Evolutionary conservation across 805 yeast species (phyloP).

Genomic region (Candida silvatica): DNA sequence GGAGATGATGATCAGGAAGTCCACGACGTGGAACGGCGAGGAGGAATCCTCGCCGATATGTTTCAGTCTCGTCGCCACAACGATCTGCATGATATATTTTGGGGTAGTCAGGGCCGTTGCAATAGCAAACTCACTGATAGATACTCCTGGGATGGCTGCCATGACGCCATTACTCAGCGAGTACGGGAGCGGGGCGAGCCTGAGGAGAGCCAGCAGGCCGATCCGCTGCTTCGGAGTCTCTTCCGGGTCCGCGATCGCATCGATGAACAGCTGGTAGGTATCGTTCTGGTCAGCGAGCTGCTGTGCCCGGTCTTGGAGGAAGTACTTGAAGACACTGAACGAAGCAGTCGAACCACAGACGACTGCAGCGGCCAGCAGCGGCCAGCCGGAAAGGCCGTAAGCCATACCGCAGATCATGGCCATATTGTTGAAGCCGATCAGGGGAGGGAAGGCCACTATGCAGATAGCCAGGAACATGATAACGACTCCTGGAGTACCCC

Average conservation of each 20-base stretch:
- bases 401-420: slow-evolving; percentile 68
- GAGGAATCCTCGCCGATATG: slow-evolving; percentile 66
- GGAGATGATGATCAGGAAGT: slow-evolving; percentile 49
- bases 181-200: slow-evolving; percentile 90
- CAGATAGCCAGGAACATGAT: slow-evolving; percentile 47
- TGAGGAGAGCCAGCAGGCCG: slow-evolving; percentile 56
- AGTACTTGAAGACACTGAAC: slow-evolving; percentile 56
- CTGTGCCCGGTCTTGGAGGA: slow-evolving; percentile 50
- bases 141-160: slow-evolving; percentile 76
- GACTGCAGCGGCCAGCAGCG: slow-evolving; percentile 59
- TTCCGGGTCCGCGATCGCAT: slow-evolving; percentile 52
- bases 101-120: slow-evolving; percentile 79
- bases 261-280: slow-evolving; percentile 64
- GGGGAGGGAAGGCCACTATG: slow-evolving; percentile 80
- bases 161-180: slow-evolving; percentile 89
- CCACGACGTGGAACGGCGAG: too few relatives aligned
- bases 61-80: slow-evolving; percentile 69
- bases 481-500: slow-evolving; percentile 20
- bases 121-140: slow-evolving; percentile 48
- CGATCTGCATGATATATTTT: slow-evolving; percentile 65
- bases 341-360: slow-evolving; percentile 69
- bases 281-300: slow-evolving; percentile 52
- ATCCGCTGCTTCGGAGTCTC: slow-evolving; percentile 43
- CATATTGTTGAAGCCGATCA: slow-evolving; percentile 71
- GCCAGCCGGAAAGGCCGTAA: slow-evolving; percentile 85